Evolutionary conservation across 1,284 basidiomycete genomes (phyloP).

Genomic region (Afroboletus lepidellus): DNA sequence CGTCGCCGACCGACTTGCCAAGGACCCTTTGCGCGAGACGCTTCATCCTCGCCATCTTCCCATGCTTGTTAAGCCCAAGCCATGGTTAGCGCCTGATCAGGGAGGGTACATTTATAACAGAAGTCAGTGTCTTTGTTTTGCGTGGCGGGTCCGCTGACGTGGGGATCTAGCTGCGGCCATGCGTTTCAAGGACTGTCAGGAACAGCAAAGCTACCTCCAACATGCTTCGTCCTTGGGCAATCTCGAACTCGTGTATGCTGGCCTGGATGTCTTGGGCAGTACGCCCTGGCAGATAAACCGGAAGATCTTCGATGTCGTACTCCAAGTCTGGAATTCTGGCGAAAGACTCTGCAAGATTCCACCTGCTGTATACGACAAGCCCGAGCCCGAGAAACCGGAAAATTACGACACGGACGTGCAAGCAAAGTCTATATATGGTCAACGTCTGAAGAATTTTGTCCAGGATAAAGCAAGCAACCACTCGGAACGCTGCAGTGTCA

Average conservation of each 20-base stretch:
- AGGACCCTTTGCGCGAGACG: slow-evolving; percentile 73
- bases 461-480: slow-evolving; percentile 78
- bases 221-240: slow-evolving; percentile 75
- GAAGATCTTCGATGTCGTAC: slow-evolving; percentile 69
- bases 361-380: slow-evolving; percentile 56
- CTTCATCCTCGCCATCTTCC: slow-evolving; percentile 93
- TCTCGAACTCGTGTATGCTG: slow-evolving; percentile 85
- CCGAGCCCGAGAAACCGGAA: slow-evolving; percentile 66
- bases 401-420: slow-evolving; percentile 68
- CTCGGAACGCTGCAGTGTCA: slow-evolving; percentile 88
- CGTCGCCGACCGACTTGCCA: slow-evolving; percentile 77
- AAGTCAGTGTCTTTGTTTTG: slow-evolving; percentile 43
- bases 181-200: slow-evolving; percentile 91
- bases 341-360: slow-evolving; percentile 77
- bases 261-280: slow-evolving; percentile 86
- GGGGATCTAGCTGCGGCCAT: slow-evolving; percentile 64
- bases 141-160: slow-evolving; percentile 1
- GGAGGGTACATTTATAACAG: slow-evolving; percentile 86
- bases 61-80: slow-evolving; percentile 91
- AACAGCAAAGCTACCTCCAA: slow-evolving; percentile 82
- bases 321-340: slow-evolving; percentile 83
- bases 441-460: slow-evolving; percentile 60
- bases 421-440: slow-evolving; percentile 59
- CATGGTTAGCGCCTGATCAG: slow-evolving; percentile 78
- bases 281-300: slow-evolving; percentile 93